Percentiles rank a stretch among this genome's conserved stretches.
Evolutionary conservation across 805 yeast genomes (phyloP).

Genomic region (Metschnikowia gelsemii): DNA sequence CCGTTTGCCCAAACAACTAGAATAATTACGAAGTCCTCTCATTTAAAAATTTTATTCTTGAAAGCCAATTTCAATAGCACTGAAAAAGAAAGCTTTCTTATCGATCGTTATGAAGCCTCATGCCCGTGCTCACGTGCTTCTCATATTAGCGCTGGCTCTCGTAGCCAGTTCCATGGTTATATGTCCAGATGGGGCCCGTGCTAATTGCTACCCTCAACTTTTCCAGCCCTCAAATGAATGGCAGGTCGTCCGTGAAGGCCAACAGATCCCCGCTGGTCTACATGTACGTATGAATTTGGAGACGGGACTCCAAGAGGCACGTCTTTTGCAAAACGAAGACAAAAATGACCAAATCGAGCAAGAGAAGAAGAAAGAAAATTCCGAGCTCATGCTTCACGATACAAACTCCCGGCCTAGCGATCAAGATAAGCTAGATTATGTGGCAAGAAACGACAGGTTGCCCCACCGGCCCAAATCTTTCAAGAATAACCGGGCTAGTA

Average conservation of each 20-base stretch:
- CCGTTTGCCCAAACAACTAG: too few relatives aligned
- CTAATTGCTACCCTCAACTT: slow-evolving; percentile 59
- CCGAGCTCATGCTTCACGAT: neutral
- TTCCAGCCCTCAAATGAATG: slow-evolving; percentile 69
- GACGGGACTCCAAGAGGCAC: slow-evolving; percentile 71
- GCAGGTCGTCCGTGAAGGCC: slow-evolving; percentile 69
- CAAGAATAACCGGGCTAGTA: slow-evolving; percentile 11
- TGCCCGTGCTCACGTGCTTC: slow-evolving; percentile 6
- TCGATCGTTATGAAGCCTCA: too few relatives aligned
- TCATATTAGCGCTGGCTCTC: slow-evolving; percentile 9
- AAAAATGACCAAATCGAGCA: slow-evolving; percentile 7
- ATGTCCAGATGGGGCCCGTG: slow-evolving; percentile 43
- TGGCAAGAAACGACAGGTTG: neutral
- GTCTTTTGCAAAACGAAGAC: slow-evolving; percentile 41
- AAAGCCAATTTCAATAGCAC: too few relatives aligned
- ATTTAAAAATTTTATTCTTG: too few relatives aligned
- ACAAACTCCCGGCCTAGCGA: neutral
- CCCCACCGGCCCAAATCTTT: slow-evolving; percentile 1
- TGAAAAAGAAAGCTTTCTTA: neutral
- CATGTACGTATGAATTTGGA: slow-evolving; percentile 74
- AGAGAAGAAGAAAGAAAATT: neutral
- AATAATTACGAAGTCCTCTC: too few relatives aligned
- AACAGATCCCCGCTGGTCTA: slow-evolving; percentile 74
- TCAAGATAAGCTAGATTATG: neutral
- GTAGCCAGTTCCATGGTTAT: slow-evolving; percentile 23